Base-by-base conservation (phyloP, 345 rosid species). In the Rhizophora apiculata region DNA sequence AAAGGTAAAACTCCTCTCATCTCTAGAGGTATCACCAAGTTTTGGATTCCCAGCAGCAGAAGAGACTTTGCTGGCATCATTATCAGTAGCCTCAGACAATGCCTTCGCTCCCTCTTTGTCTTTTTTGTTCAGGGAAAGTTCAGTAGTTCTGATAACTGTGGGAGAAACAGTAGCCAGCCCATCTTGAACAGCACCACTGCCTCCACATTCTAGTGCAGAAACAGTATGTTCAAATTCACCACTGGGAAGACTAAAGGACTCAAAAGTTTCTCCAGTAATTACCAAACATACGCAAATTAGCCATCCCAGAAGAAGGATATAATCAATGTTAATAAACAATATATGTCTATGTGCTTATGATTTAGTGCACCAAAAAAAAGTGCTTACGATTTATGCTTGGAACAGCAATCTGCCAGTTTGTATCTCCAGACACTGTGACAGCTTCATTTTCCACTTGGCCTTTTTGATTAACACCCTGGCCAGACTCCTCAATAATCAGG, bases 1-100 rank as follows among this genome's bases (percentile, higher is more conserved):
- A 69, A 85, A 82, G 63, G 87, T 84, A 72, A 82, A 79, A 74
- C 82, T 85, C 67, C 73, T 76, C 27, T 82, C 93, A 78, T 81
- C 83, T 77, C 82, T 75, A 49, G 85, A 72, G 37, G 74, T 67
- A 73, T 80, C 78, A 55, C 54, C 80, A 73, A 72, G 88, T 58
- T 82, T 82, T 58, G 78, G 60, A 69, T 76, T 77, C 31, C 67
- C 62, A 55, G 88, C 74, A 75, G 61, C 46, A 67, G 75, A 60
- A 9, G 22, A 60, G 65, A 51, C 21, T 72, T 69, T 78, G 46
- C 36, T 26, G 10, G 72, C 76, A 57, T 65, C 72, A 15, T 4
- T 68, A 66, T 67, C 83, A 22, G 56, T 68, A 53, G 57, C 65
- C 64, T 58, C 79, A 56, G 82, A 46, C 68, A 55, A n/a, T 55